phyloP scores from a whole-genome alignment of 2,329 filamentous ascomycete species.

The Fusarium bactridioides region DNA sequence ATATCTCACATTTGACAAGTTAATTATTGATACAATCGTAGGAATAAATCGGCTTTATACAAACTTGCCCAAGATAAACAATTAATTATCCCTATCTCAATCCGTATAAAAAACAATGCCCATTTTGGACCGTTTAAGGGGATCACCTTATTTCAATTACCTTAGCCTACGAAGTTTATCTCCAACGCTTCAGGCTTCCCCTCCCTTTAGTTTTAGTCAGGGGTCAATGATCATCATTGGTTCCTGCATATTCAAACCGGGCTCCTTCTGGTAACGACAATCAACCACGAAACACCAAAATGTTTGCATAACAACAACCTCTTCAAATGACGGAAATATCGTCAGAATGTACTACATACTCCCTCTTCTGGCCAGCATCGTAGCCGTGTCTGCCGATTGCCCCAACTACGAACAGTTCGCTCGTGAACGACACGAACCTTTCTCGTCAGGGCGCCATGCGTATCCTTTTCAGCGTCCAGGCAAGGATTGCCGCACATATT shows the following conservation, averaged over 20 bases:
- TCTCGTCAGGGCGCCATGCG: constrained; percentile 76
- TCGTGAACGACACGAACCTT: constrained; percentile 66
- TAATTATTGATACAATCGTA: neutral
- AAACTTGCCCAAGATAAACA: neutral
- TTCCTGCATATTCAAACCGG: neutral
- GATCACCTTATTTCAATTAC: neutral
- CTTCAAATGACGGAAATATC: constrained; percentile 6
- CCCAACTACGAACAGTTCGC: constrained; percentile 49
- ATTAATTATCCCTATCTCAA: neutral
- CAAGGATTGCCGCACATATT: constrained; percentile 81
- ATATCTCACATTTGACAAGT: neutral
- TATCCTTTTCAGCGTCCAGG: constrained; percentile 84
- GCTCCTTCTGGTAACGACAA: neutral
- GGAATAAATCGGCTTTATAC: neutral
- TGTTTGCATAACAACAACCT: constrained; percentile 8
- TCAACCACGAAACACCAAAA: neutral
- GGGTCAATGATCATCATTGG: constrained; percentile 4
- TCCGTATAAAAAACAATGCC: neutral
- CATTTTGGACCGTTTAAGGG: neutral
- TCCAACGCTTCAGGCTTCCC: constrained; percentile 7
- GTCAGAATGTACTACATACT: constrained; percentile 11
- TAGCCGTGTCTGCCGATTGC: constrained; percentile 41
- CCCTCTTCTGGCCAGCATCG: constrained; percentile 13
- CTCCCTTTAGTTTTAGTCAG: constrained; percentile 8
- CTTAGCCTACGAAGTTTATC: neutral